Percentiles rank a stretch among this genome's conserved stretches.
phyloP scores from a whole-genome alignment of 805 yeast species.

The Metschnikowia sp. region DNA sequence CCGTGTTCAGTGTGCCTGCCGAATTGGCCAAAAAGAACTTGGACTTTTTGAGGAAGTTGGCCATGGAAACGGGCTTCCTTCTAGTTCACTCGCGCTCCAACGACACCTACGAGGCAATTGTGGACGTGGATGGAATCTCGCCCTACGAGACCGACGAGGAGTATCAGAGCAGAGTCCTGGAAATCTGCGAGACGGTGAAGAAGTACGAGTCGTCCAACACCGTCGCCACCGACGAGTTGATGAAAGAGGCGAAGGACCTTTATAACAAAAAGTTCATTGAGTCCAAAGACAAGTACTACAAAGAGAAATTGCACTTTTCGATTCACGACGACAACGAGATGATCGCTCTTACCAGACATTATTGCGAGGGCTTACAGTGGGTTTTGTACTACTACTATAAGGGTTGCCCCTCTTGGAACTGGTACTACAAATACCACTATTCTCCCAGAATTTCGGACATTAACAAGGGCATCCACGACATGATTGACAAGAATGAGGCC shows the following conservation, averaged over 20 bases:
- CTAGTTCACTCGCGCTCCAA: constrained; percentile 60
- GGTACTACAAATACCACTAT: constrained; percentile 89
- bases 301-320: constrained; percentile 71
- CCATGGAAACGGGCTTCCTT: constrained; percentile 63
- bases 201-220: constrained; percentile 62
- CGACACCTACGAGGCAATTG: constrained; percentile 53
- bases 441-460: constrained; percentile 93
- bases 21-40: constrained; percentile 48
- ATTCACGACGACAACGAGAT: constrained; percentile 58
- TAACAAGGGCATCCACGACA: constrained; percentile 62
- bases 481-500: constrained; percentile 27
- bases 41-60: constrained; percentile 60
- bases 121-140: constrained; percentile 73
- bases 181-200: constrained; percentile 53
- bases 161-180: constrained; percentile 48
- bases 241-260: constrained; percentile 49
- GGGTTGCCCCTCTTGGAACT: constrained; percentile 94
- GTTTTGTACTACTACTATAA: constrained; percentile 85
- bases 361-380: constrained; percentile 96
- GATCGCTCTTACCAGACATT: constrained; percentile 67
- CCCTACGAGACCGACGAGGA: constrained; percentile 68
- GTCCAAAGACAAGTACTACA: constrained; percentile 88
- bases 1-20: constrained; percentile 39
- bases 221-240: constrained; percentile 55
- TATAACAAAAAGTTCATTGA: constrained; percentile 69